Percentiles rank a stretch among this genome's conserved stretches.
Conservation (phyloP, 352 stramenopile species). For the Aphanomyces cochlioides region DNA sequence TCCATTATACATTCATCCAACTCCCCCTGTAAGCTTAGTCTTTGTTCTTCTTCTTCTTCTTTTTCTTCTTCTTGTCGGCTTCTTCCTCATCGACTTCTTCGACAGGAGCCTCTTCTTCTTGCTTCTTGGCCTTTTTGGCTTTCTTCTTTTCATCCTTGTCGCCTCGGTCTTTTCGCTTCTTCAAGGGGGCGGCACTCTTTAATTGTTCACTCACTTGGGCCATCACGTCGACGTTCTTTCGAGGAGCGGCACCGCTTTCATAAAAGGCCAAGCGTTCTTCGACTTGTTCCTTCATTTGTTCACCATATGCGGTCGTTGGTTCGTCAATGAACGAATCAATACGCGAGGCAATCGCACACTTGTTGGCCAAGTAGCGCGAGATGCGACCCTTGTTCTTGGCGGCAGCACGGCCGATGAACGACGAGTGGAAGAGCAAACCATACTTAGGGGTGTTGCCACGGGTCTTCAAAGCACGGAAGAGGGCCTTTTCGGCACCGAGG, state of each 20-base stretch:
- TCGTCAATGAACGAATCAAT: slow-evolving; percentile 99
- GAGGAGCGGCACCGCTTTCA: slow-evolving; percentile 95
- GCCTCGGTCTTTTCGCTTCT: slow-evolving; percentile 46
- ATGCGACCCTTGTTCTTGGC: slow-evolving; percentile 99
- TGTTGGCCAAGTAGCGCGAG: slow-evolving; percentile 99
- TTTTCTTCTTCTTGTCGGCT: slow-evolving; percentile 55
- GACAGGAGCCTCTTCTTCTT: slow-evolving; percentile 37
- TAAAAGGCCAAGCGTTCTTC: slow-evolving; percentile 99
- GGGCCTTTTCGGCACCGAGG: slow-evolving; percentile 99
- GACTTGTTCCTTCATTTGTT: slow-evolving; percentile 99
- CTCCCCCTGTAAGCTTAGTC: slow-evolving; percentile 36
- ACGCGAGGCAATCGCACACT: slow-evolving; percentile 98
- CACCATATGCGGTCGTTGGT: slow-evolving; percentile 94
- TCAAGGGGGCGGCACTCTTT: slow-evolving; percentile 40
- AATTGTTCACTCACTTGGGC: slow-evolving; percentile 91
- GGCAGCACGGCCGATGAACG: slow-evolving; percentile 98
- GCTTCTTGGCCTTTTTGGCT: slow-evolving; percentile 80
- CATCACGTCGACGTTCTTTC: slow-evolving; percentile 99
- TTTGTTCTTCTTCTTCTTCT: slow-evolving; percentile 78
- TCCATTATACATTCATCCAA: too few species aligned
- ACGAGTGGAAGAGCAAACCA: slow-evolving; percentile 99
- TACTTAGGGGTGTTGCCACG: slow-evolving; percentile 99
- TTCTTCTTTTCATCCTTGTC: slow-evolving; percentile 62
- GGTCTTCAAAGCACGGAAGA: slow-evolving; percentile 99
- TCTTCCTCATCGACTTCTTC: slow-evolving; percentile 46